A percentile compares a stretch with the other conserved stretches of the same genome.
Evolutionary conservation across 148 eudicot genomes (phyloP).

Genomic region (Chenopodium formosanum): DNA sequence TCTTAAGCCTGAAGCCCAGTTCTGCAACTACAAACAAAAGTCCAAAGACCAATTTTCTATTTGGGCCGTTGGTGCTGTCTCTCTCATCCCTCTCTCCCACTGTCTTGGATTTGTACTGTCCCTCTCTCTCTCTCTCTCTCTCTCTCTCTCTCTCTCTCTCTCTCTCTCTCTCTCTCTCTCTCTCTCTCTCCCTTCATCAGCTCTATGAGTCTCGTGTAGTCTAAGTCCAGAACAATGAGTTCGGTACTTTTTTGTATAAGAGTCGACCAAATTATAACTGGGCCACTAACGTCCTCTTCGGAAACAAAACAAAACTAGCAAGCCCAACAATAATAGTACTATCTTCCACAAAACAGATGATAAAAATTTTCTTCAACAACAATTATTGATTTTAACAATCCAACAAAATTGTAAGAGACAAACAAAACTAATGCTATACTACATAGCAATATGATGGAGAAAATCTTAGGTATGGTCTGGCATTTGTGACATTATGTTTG

Average conservation of each 20-base stretch:
- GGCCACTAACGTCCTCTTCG: background rate
- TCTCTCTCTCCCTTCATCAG: background rate
- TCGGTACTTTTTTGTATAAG: background rate
- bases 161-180: background rate
- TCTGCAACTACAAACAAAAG: background rate
- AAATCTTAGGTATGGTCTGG: too few relatives aligned
- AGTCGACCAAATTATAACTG: constrained; percentile 3
- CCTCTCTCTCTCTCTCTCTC: background rate
- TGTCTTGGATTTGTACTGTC: background rate
- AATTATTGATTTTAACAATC: too few relatives aligned
- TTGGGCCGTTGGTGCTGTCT: constrained; percentile 20
- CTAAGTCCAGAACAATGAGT: background rate
- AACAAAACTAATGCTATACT: too few relatives aligned
- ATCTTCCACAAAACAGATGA: too few relatives aligned
- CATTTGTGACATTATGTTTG: too few relatives aligned
- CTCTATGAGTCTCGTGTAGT: background rate
- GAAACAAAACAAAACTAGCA: background rate
- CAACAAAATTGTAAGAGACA: too few relatives aligned
- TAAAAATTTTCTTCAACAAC: too few relatives aligned
- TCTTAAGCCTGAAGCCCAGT: constrained; percentile 4
- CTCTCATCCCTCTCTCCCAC: background rate
- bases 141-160: background rate
- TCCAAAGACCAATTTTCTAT: background rate
- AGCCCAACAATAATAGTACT: too few relatives aligned
- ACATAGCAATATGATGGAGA: too few relatives aligned